Conservation (phyloP, 306 rosid species). For the Macrotyloma uniflorum region DNA sequence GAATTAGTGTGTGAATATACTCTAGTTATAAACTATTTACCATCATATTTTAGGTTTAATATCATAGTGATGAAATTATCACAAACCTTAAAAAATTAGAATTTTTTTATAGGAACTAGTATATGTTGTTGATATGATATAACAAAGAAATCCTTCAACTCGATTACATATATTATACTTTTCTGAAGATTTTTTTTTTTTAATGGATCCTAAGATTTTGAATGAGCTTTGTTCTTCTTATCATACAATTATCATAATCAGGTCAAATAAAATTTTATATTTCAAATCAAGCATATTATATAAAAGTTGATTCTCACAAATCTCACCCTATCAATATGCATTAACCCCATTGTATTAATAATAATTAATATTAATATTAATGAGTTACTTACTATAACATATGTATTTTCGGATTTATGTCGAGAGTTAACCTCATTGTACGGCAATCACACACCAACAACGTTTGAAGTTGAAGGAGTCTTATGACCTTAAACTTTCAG, state of each 20-base stretch:
- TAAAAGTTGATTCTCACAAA: not conserved
- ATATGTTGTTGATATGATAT: not conserved
- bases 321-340: not conserved
- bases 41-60: not conserved
- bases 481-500: not conserved
- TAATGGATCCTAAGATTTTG: not conserved
- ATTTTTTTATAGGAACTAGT: not conserved
- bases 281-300: not conserved
- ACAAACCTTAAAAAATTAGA: not conserved
- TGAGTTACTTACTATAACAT: not conserved
- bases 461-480: conserved; percentile 36
- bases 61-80: not conserved
- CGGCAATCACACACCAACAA: conserved; percentile 9
- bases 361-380: too few relatives aligned
- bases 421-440: not conserved
- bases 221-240: not conserved
- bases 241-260: not conserved
- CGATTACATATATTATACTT: not conserved
- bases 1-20: not conserved
- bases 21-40: not conserved
- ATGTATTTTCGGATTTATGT: not conserved
- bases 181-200: not conserved
- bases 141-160: not conserved
- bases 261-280: not conserved
- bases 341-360: too few relatives aligned